These are phyloP conservation scores for Diaporthe destruens DNA, from an alignment of 2,329 filamentous ascomycete genomes.

Conservation along the genomic window DNA sequence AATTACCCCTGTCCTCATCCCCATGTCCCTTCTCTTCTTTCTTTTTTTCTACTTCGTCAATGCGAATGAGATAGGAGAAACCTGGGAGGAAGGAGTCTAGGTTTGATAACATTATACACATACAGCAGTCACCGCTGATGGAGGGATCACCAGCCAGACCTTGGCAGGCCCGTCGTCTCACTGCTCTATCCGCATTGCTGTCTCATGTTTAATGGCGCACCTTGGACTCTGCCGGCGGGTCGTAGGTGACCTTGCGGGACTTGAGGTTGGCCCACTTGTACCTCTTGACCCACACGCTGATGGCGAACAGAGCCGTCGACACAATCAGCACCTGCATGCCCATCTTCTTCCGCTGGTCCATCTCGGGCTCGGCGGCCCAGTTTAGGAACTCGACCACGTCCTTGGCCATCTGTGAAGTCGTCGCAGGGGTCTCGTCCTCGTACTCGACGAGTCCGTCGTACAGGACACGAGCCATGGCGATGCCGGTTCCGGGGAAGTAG, in stretches of 20 bases:
- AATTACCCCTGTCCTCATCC: constrained; percentile 46
- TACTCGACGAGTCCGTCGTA: constrained; percentile 99
- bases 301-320: constrained; percentile 80
- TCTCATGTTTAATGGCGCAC: constrained; percentile 59
- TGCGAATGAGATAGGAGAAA: constrained; percentile 41
- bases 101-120: constrained; percentile 49
- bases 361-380: constrained; percentile 98
- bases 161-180: constrained; percentile 9
- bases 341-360: constrained; percentile 99
- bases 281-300: constrained; percentile 98
- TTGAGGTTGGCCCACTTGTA: constrained; percentile 99
- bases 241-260: constrained; percentile 93
- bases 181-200: constrained; percentile 38
- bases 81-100: constrained; percentile 40
- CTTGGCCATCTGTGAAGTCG: constrained; percentile 99
- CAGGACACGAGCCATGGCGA: constrained; percentile 98
- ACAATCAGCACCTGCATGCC: constrained; percentile 95
- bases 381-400: constrained; percentile 99
- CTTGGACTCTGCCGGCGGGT: constrained; percentile 72
- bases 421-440: constrained; percentile 94
- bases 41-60: constrained; percentile 40
- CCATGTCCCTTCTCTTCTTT: constrained; percentile 24
- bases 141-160: constrained; percentile 25
- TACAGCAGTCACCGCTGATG: constrained; percentile 43
- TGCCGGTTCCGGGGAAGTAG: constrained; percentile 99